Evolutionary conservation across 2,329 filamentous ascomycete species (phyloP), one percentile per base, ranked within the genome.

Genomic region (Cyclaneusma minus): DNA sequence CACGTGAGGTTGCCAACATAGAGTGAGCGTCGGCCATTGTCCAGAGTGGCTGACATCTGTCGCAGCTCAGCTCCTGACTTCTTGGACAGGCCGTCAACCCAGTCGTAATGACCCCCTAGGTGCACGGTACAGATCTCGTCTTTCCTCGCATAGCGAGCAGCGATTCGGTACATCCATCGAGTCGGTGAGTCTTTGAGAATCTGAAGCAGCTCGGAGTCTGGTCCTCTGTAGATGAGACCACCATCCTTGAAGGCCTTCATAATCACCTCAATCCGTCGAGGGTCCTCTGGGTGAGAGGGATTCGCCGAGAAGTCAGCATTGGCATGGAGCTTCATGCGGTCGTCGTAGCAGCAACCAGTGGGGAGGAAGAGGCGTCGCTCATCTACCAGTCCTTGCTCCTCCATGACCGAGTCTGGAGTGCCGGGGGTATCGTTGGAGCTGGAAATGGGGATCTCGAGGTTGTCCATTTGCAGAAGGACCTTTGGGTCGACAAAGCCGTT

Each of bases 251-350:
- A 78, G 20, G 81, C 81, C 40, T 81, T 77, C 62, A 89, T 93
- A 39, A 98, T 98, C 42, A 81, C 77, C 41, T 85, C 81, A 32
- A 98, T 94, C 9, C 89, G 73, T 15, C 83, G 65, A 2, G 89
- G 89, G 42, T 98, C 89, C 50, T 98, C 89, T 0, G 89, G 89
- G 44, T 98, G 89, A 27, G 91, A 76, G 13, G 87, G 77, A 24
- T 73, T 67, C 2, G 65, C 63, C 11, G 66, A 69, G 44, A 71
- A 76, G 47, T 82, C 74, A 10, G 81, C 73, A 46, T 94, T 92
- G 29, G 84, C 80, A 48, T 98, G 89, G 33, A 91, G 78, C 33
- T 89, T 83, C 89, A 98, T 98, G 16, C 87, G 72, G 30, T 82
- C 74, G 54, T 98, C 89, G 47, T 95, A 98, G 38, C 81, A 87